Evolutionary conservation across 805 yeast genomes (phyloP), one percentile per base, ranked within the genome.

Genomic region (Zygosaccharomyces gambellarensis): DNA sequence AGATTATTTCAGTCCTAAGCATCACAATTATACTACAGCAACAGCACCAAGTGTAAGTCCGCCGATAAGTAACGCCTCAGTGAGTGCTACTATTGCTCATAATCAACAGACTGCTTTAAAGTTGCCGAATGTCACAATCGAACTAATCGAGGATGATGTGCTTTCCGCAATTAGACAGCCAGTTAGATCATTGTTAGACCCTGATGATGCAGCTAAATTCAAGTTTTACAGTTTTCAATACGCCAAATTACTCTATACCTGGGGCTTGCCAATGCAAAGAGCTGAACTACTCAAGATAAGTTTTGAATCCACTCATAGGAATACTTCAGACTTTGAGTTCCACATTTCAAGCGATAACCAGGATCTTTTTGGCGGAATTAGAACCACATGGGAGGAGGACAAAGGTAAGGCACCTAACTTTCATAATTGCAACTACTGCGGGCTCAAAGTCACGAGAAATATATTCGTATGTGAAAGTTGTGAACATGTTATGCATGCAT

Each of bases 221-320:
- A 53, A 62, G 32, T 53, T 55, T 1, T 73, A 71, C 78, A 80
- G 96, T 36, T 74, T 77, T 19, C 84, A 82, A 56, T 90, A 92
- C 64, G 90, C 97, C 0, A 78, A 83, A 17, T 75, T 90, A 61
- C 71, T 90, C 11, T 87, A 79, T 59, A 67, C 77, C 30, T 92
- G 97, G 97, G 95, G 94, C 0, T 72, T 90, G 17, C 86, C 90
- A 0, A 76, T 86, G n/a, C 80, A 83, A 54, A 69, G 96, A 39
- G 81, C 87, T 27, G 90, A 90, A 59, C 78, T 90, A 9, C 64
- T 88, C 48, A 89, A 90, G 67, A 49, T 61, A 3, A 52, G 55
- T 79, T 80, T 70, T 32, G 48, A 48, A 25, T 44, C 54, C 14
- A 45, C 40, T n/a, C 47, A 36, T n/a, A 43, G 39, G 30, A 41